Base-by-base conservation (phyloP, 148 eudicot genomes). In the Silene latifolia region DNA sequence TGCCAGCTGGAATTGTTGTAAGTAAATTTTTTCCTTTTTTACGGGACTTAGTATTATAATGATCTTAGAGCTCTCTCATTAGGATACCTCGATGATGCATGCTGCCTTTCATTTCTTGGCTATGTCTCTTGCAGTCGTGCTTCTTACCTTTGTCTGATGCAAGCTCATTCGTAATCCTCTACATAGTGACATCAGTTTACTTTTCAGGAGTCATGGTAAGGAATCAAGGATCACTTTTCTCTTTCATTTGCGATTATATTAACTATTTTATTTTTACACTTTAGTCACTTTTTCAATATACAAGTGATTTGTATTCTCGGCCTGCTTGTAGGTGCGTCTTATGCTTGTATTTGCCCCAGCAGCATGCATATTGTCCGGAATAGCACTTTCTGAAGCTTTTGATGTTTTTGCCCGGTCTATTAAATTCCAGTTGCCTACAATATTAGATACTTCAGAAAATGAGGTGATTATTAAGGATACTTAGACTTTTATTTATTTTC, bases 281-380 rank as follows among this genome's bases (percentile, higher is more conserved):
- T 27, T 27, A 51, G 48, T 60, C 67, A 18, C 70, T 7, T 48
- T 48, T 10, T 59, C 29, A 61, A 18, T 57, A 5, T 46, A 59
- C 62, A 53, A 61, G 56, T 47, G 67, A 32, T 63, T 51, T 3
- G 4, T 53, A 56, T 67, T 1, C 32, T 42, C 76, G 69, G 74
- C 68, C 29, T 71, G 42, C 58, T 71, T 74, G 42, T 79, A 95
- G 98, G 98, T 95, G 72, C 98, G 98, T 0, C 85, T 95, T 77
- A 95, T 95, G 98, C 97, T 95, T 82, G 98, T 95, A 54, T 85
- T 95, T 83, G 98, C 98, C 63, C 97, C 97, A 58, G 98, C 98
- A 59, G 98, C 98, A 81, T 95, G 97, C 82, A 95, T 95, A 79
- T 73, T 87, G 86, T 95, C 98, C 79, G 98, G 98, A 78, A 95